A percentile compares a stretch with the other conserved stretches of the same genome.
phyloP scores from a whole-genome alignment of 148 eudicot genomes.

The Silene conica region DNA sequence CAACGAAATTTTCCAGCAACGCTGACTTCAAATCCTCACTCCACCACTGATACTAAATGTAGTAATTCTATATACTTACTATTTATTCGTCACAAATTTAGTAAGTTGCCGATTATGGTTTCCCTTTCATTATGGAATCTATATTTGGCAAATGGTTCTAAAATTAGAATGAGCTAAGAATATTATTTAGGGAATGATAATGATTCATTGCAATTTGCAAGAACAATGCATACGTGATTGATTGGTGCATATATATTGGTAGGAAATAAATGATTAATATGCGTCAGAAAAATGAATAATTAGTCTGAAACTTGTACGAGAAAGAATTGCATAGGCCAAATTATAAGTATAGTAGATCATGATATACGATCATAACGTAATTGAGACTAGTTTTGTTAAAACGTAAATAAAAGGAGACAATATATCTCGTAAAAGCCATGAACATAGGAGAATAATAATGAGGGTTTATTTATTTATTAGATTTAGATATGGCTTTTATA shows the following conservation, averaged over 20 bases:
- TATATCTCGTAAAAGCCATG: conserved; percentile 1
- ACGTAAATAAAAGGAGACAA: conserved; percentile 14
- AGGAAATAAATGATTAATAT: neutral
- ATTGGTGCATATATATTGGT: too few relatives aligned
- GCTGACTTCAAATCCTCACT: too few relatives aligned
- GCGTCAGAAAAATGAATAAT: neutral
- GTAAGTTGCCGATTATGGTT: too few relatives aligned
- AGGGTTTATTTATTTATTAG: neutral
- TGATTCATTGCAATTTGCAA: neutral
- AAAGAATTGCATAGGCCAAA: conserved; percentile 9
- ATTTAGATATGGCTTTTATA: conserved; percentile 22
- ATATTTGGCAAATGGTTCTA: too few relatives aligned
- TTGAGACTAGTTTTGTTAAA: neutral
- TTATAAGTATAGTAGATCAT: neutral
- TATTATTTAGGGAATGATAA: neutral
- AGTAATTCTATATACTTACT: too few relatives aligned
- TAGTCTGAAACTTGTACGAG: conserved; percentile 6
- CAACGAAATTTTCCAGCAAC: too few relatives aligned
- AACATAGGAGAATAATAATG: neutral
- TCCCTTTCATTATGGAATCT: too few relatives aligned
- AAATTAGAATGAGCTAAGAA: neutral
- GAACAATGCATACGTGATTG: too few relatives aligned
- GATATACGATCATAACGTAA: neutral
- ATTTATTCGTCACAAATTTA: too few relatives aligned
- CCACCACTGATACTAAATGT: too few relatives aligned